These are phyloP conservation scores for Leccinum ochraceum DNA, from an alignment of 768 basidiomycete genomes.

Conservation along the genomic window DNA sequence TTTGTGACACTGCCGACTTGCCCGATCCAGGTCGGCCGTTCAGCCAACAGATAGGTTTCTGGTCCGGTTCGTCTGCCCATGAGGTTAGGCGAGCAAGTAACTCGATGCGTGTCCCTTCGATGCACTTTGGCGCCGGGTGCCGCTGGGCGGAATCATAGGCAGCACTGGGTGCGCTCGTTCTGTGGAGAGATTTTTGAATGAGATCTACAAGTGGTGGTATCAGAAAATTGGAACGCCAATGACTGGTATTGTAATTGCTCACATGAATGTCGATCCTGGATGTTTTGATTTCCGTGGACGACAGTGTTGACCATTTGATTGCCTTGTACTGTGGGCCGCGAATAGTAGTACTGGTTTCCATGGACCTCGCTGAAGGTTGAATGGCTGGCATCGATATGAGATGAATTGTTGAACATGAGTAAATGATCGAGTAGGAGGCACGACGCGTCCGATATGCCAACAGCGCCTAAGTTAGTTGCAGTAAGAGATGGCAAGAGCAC, in stretches of 20 bases:
- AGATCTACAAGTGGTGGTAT: slow-evolving; percentile 7
- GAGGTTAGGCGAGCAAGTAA: slow-evolving; percentile 16
- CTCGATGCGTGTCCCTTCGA: slow-evolving; percentile 25
- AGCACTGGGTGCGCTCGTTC: slow-evolving; percentile 21
- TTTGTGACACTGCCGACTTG: slow-evolving; percentile 25
- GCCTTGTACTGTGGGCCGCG: slow-evolving; percentile 12
- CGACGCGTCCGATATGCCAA: too few species aligned
- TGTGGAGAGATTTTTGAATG: slow-evolving; percentile 12
- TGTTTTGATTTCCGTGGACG: slow-evolving; percentile 21
- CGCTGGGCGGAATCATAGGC: slow-evolving; percentile 14
- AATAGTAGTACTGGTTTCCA: slow-evolving; percentile 14
- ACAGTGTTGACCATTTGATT: slow-evolving; percentile 9
- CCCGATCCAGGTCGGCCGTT: too few species aligned
- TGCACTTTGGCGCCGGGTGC: slow-evolving; percentile 22
- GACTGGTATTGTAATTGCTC: background rate
- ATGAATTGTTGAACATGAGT: background rate
- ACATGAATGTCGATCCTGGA: slow-evolving; percentile 15
- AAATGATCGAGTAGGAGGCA: too few species aligned
- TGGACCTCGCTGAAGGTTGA: slow-evolving; percentile 20
- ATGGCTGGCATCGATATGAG: slow-evolving; percentile 13
- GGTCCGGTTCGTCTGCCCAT: slow-evolving; percentile 15
- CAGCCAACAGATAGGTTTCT: slow-evolving; percentile 24
- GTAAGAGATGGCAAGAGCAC: too few species aligned
- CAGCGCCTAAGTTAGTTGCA: too few species aligned
- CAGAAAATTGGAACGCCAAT: background rate